Evolutionary conservation across 2,329 filamentous ascomycete species (phyloP).

Genomic region (Ramularia collo-cygni): DNA sequence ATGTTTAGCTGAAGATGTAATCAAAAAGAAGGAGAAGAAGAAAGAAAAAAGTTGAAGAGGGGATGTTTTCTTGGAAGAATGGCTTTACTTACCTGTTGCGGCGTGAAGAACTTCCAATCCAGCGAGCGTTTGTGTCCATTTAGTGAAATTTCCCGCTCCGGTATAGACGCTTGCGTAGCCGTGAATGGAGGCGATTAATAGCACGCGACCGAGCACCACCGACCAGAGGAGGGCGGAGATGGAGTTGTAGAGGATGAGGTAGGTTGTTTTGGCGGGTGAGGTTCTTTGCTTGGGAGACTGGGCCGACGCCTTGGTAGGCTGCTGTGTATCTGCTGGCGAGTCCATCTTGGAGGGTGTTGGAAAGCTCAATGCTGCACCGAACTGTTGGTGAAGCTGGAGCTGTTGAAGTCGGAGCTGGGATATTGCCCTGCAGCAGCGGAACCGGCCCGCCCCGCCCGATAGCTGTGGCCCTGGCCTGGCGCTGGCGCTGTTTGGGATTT

Average conservation of each 20-base stretch:
- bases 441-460: too few relatives aligned
- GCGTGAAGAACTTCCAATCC: constrained; percentile 79
- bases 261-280: constrained; percentile 38
- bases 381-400: background rate
- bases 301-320: constrained; percentile 10
- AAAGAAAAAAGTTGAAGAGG: background rate
- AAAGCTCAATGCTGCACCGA: background rate
- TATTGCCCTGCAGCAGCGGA: too few relatives aligned
- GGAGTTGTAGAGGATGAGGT: constrained; percentile 82
- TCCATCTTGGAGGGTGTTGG: constrained; percentile 17
- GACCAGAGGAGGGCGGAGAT: constrained; percentile 71
- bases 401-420: background rate
- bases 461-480: too few relatives aligned
- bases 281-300: constrained; percentile 5
- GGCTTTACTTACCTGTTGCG: constrained; percentile 54
- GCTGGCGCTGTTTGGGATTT: too few relatives aligned
- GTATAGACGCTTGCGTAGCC: constrained; percentile 52
- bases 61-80: background rate
- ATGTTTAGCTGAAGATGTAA: constrained; percentile 8
- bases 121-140: constrained; percentile 78
- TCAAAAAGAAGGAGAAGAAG: background rate
- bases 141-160: constrained; percentile 59
- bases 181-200: constrained; percentile 43
- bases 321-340: constrained; percentile 21
- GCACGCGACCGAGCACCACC: constrained; percentile 63